Base-by-base conservation (phyloP, 192 early-diverging fungal species). In the Coemansia sp. region DNA sequence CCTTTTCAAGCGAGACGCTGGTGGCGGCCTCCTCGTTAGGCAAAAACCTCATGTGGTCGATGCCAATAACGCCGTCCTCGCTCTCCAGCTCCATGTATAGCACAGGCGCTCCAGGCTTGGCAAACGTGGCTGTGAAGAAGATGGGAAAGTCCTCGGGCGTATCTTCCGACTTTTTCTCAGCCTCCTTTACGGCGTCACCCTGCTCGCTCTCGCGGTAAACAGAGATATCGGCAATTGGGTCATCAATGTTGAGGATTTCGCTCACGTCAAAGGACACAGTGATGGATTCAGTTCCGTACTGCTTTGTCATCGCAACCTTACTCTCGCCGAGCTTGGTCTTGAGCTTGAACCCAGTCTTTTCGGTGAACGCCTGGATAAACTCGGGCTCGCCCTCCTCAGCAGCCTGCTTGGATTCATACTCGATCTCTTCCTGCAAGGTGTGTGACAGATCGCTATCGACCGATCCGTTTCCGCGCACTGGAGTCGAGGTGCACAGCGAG, bases 211-310 rank as follows among this genome's bases (percentile, higher is more conserved):
- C 77, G 67, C 76, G 74, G 45, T 77, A 77, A 18, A 74, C 86
- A 55, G 76, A 68, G 11, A 86, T 76, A 42, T 88, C 81, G 3
- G 85, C 85, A 33, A 90, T 88, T 10, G 88, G 82, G 42, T 90
- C 88, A 28, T 89, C 85, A n/a, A 83, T 79, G 71, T 90, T 92
- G 73, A 86, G 87, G 56, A 98, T 86, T 50, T 94, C 90, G 65
- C 92, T 91, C 39, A 93, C 92, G 31, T 90, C 89, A 79, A 98
- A 95, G 16, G 87, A 69, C 57, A 94, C 85, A n/a, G 90, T 88
- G 76, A 98, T 93, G 46, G 86, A 90, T 82, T 99, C 96, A 73
- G 87, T 91, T 45, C 94, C 94, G 79, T 94, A 95, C 60, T 88
- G 90, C 72, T 93, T 86, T 16, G 88, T 86, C 67, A 99, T 72